Evolutionary conservation across 1,284 basidiomycete genomes (phyloP).

Genomic region (Inonotus hispidus): DNA sequence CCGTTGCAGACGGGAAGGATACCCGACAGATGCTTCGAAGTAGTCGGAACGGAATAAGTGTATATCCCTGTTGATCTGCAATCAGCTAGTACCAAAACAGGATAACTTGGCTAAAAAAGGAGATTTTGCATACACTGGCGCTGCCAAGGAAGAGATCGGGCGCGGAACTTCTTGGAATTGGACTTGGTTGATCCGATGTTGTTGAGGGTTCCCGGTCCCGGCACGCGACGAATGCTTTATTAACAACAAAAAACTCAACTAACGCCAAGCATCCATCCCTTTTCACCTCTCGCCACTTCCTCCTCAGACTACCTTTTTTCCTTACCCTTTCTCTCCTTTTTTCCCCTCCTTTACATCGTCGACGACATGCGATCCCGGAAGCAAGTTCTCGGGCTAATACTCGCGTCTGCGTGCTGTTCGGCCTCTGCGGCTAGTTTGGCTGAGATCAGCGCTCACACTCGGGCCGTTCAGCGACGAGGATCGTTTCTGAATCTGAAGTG

Average conservation of each 20-base stretch:
- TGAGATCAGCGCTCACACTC: conserved; percentile 22
- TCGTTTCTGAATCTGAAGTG: conserved; percentile 34
- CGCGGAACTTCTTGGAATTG: neutral
- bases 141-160: neutral
- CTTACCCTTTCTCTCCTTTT: neutral
- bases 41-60: neutral
- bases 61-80: neutral
- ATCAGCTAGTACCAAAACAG: neutral
- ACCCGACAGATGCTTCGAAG: no score
- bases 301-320: neutral
- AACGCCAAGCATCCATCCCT: no score
- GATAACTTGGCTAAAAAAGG: neutral
- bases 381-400: conserved; percentile 18
- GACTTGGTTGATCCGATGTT: neutral
- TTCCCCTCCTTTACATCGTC: neutral
- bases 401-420: conserved; percentile 25
- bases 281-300: neutral
- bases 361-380: neutral
- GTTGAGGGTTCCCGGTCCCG: no score
- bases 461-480: conserved; percentile 28
- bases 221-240: neutral
- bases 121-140: neutral
- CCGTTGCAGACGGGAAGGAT: no score
- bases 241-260: neutral
- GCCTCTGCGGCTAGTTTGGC: conserved; percentile 24